Conservation (phyloP, 495 filamentous ascomycete species). For the Lasiosphaeris hirsuta region DNA sequence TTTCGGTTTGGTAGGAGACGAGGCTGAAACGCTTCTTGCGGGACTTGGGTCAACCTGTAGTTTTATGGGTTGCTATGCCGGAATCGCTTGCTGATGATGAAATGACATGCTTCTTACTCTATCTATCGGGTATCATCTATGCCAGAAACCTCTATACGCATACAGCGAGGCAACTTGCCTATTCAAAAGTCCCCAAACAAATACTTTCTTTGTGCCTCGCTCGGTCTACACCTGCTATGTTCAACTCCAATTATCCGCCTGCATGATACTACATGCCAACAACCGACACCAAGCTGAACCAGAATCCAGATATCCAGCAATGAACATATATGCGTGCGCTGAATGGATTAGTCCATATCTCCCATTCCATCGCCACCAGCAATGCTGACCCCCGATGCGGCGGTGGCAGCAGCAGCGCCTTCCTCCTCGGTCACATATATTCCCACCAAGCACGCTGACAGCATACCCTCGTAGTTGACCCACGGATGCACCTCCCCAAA, state of each 20-base stretch:
- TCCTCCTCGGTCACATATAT: conserved; percentile 79
- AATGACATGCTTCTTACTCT: background rate
- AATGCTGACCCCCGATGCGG: conserved; percentile 45
- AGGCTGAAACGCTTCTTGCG: conserved; percentile 1
- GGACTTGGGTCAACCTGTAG: too few species aligned
- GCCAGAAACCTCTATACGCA: too few species aligned
- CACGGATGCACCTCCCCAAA: conserved; percentile 94
- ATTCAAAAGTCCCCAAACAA: background rate
- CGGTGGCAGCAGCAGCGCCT: conserved; percentile 18
- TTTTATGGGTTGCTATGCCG: background rate
- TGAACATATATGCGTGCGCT: too few species aligned
- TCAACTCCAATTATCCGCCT: too few species aligned
- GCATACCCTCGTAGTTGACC: conserved; percentile 96
- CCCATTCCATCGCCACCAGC: conserved; percentile 42
- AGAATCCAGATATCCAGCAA: too few species aligned
- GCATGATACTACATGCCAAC: too few species aligned
- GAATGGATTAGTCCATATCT: conserved; percentile 59
- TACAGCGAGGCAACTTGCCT: too few species aligned
- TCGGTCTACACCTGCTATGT: background rate
- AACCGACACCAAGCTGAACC: too few species aligned
- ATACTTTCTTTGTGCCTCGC: too few species aligned
- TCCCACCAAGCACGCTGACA: conserved; percentile 80
- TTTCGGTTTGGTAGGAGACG: conserved; percentile 44
- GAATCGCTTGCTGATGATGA: background rate
- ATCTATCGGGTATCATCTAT: conserved; percentile 30